Evolutionary conservation across 257 asterid species (phyloP), one percentile per base, ranked within the genome.

Genomic region (Plantago elongata): DNA sequence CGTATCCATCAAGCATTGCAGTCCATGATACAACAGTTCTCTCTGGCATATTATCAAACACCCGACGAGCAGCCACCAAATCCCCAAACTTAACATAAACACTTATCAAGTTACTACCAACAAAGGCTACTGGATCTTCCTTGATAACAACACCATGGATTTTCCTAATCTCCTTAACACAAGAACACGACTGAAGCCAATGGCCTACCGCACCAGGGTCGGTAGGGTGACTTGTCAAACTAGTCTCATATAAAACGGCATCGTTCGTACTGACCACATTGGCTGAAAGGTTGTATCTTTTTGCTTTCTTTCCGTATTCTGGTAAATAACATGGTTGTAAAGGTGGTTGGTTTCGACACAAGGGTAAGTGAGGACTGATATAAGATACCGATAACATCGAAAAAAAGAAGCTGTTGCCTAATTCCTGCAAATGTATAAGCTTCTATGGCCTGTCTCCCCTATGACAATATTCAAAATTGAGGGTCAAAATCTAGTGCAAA

Each of bases 11-110:
- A 65, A 90, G 83, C 96, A 90, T 80, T 50, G 96, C 95, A 44
- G 95, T 90, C 98, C 98, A 90, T 42, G 98, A 88, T 64, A 90
- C 89, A 44, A 90, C 86, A 56, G 75, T 85, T 73, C 78, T 81
- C 54, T 79, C 88, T 38, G 17, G 64, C 98, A 90, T 90, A 46
- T 68, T 40, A 74, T 90, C 94, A 62, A 90, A 90, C 80, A 90
- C 88, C 62, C 64, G 61, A 13, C 94, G 85, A 29, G 96, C 95
- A 2, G 72, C 83, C 55, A 54, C 67, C 79, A 90, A 67, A 72
- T 74, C 74, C 57, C 85, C 91, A 43, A 60, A 72, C 54, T 73
- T 82, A 8, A 75, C 73, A 65, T 88, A 88, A 57, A 59, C 63
- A 42, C 84, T 75, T 10, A 84, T 76, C 77, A 90, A 68, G 75